Percentiles rank a stretch among this genome's conserved stretches.
Evolutionary conservation across 2,329 filamentous ascomycete species (phyloP).

Genomic region (Coleophoma cylindrospora): DNA sequence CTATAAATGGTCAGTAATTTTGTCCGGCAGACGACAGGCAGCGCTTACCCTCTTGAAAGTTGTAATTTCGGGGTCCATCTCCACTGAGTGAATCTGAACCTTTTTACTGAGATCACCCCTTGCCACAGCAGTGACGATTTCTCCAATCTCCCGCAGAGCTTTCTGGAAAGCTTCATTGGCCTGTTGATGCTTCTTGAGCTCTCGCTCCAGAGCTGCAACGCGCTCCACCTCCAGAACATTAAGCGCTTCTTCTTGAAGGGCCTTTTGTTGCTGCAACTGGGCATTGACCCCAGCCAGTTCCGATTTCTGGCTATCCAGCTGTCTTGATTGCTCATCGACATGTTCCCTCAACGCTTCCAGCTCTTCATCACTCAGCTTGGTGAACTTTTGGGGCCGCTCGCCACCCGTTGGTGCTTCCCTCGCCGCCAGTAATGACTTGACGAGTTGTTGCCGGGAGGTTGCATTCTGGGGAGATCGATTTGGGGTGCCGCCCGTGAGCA

Average conservation of each 20-base stretch:
- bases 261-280: constrained; percentile 80
- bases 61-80: constrained; percentile 97
- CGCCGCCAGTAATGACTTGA: constrained; percentile 23
- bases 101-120: constrained; percentile 95
- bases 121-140: constrained; percentile 94
- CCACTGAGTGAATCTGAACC: constrained; percentile 88
- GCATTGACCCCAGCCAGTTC: constrained; percentile 82
- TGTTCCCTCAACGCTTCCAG: constrained; percentile 83
- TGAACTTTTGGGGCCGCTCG: constrained; percentile 22
- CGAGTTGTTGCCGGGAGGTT: constrained; percentile 34
- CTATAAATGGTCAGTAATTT: constrained; percentile 7
- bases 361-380: constrained; percentile 68
- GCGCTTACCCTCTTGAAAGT: constrained; percentile 80
- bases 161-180: constrained; percentile 99
- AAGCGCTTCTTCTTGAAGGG: constrained; percentile 76
- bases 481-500: constrained; percentile 29
- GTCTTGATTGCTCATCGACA: constrained; percentile 87
- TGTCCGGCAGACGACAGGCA: neutral
- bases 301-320: constrained; percentile 81
- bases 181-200: constrained; percentile 95
- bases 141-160: constrained; percentile 90
- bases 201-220: constrained; percentile 83
- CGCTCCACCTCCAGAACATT: constrained; percentile 81
- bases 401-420: constrained; percentile 18
- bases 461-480: constrained; percentile 27